These are phyloP conservation scores for Macrophomina phaseolina DNA, from an alignment of 2,329 filamentous ascomycete species.

Conservation along the genomic window DNA sequence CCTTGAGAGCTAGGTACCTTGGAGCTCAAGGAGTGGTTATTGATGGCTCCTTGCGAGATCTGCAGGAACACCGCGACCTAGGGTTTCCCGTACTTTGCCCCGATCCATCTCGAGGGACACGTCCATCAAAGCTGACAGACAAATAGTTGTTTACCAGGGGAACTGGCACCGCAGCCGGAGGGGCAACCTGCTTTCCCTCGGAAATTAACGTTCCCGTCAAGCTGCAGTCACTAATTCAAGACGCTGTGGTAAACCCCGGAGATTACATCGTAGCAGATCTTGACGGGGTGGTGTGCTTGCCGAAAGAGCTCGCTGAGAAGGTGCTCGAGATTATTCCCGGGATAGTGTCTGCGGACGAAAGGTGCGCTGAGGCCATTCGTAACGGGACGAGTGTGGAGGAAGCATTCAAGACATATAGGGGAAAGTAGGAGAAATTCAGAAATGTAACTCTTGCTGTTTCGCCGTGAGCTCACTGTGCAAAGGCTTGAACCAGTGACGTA, in stretches of 20 bases:
- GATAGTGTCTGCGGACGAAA: slow-evolving; percentile 2
- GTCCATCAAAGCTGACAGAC: neutral
- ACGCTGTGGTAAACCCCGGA: neutral
- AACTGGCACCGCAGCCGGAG: neutral
- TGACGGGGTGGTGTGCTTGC: slow-evolving; percentile 73
- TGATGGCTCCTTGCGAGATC: slow-evolving; percentile 59
- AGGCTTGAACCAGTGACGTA: too few relatives aligned
- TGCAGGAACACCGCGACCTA: slow-evolving; percentile 60
- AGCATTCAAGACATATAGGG: slow-evolving; percentile 5
- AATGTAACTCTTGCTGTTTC: too few relatives aligned
- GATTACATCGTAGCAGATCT: slow-evolving; percentile 64
- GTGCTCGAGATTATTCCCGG: slow-evolving; percentile 44
- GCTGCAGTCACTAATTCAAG: neutral
- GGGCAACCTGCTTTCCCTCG: neutral
- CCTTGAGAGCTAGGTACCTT: slow-evolving; percentile 51
- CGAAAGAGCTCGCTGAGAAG: slow-evolving; percentile 79
- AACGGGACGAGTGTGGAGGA: slow-evolving; percentile 11
- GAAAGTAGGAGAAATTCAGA: neutral
- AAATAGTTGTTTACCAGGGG: slow-evolving; percentile 20
- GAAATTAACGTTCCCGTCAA: neutral
- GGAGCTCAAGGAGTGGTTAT: slow-evolving; percentile 58
- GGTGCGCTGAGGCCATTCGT: neutral
- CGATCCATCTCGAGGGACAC: neutral
- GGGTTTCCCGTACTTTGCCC: slow-evolving; percentile 47
- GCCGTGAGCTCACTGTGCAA: too few relatives aligned